phyloP scores from a whole-genome alignment of 2,329 filamentous ascomycete species.

The Alternaria incomplexa region DNA sequence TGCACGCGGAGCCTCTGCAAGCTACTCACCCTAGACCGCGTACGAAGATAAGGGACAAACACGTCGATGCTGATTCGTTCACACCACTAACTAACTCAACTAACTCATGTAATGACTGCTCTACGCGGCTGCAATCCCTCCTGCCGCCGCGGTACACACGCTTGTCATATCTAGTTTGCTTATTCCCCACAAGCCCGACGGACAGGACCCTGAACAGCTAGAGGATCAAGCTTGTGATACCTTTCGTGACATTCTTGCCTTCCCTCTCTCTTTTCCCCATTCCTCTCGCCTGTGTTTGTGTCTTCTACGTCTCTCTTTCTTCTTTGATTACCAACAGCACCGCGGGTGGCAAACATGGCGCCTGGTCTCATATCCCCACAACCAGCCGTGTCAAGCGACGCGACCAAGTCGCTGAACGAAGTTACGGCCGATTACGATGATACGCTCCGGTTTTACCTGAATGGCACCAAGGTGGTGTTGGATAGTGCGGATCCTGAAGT shows the following conservation, averaged over 20 bases:
- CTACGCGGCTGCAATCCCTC: not conserved
- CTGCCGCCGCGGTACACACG: not conserved
- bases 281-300: not conserved
- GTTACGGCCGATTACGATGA: slow-evolving; percentile 83
- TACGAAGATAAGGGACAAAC: slow-evolving; percentile 22
- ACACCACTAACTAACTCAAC: not conserved
- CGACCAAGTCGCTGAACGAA: slow-evolving; percentile 58
- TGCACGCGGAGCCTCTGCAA: slow-evolving; percentile 19
- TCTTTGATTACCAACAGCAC: not conserved
- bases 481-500: slow-evolving; percentile 90
- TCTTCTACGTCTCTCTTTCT: not conserved
- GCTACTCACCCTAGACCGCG: slow-evolving; percentile 5
- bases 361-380: slow-evolving; percentile 57
- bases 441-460: slow-evolving; percentile 89
- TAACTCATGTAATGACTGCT: slow-evolving; percentile 3
- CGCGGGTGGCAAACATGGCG: slow-evolving; percentile 56
- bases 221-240: not conserved
- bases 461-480: slow-evolving; percentile 86
- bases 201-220: slow-evolving; percentile 4
- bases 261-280: not conserved
- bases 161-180: slow-evolving; percentile 17
- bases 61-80: slow-evolving; percentile 21
- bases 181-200: slow-evolving; percentile 19
- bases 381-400: slow-evolving; percentile 55
- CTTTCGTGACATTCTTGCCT: not conserved